Evolutionary conservation across 768 basidiomycete species (phyloP), one percentile per base, ranked within the genome.

Genomic region (Pleurotus giganteus): DNA sequence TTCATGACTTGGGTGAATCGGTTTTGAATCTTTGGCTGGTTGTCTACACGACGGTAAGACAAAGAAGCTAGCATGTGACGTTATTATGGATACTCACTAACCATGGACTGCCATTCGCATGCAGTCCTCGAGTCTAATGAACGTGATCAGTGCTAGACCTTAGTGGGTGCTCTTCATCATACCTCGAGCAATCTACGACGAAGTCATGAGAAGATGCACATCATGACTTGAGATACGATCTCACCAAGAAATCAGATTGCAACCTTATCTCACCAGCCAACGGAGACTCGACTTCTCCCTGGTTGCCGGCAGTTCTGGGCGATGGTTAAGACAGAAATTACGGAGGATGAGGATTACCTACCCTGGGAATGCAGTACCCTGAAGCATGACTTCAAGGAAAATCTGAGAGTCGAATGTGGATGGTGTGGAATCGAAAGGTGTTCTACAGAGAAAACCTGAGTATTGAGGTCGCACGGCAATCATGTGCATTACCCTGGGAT

Each of bases 31-130:
- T 60, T 63, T 9, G 66, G 59, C 55, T 73, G 72, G 59, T 74
- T 62, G 58, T 57, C 66, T 69, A 13, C 15, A 5, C 13, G 27
- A 24, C 55, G n/a, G 58, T 8, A 53, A 11, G 1, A 24, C 5
- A 21, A 17, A 19, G 13, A 7, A 29, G n/a, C 8, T 21, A 39
- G 19, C 28, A 27, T 41, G 21, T 21, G 17, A 29, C 12, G 13
- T 53, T 27, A 21, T 3, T 34, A 23, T 5, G 7, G 19, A 44
- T 39, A 59, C 69, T 58, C 34, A 73, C 70, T 67, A 23, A 71
- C 72, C 57, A 74, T 69, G 1, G 68, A 66, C 63, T 80, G 79
- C 78, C 78, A 80, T 41, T 61, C 59, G 67, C 79, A 80, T 13
- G 76, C 71, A n/a, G 78, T 81, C 36, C 74, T 67, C 4, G 70